Conservation (phyloP, 169 alveolate genomes). For the Condylostoma magnum region DNA sequence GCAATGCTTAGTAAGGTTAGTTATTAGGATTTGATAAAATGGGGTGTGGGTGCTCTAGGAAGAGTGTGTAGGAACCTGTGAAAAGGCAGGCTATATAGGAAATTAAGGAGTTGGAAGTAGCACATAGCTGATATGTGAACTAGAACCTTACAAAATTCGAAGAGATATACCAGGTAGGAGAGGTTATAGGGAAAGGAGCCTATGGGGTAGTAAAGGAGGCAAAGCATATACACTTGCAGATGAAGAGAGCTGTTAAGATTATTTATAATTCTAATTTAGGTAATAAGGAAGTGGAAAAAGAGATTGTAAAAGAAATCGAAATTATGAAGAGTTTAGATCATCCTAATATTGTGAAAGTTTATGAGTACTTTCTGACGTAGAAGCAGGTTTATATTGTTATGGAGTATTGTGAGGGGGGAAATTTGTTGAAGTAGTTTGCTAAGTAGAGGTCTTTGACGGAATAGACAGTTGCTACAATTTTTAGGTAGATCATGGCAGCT, state of each 20-base stretch:
- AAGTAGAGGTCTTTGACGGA: too few species aligned
- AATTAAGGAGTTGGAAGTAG: too few species aligned
- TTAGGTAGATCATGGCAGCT: too few species aligned
- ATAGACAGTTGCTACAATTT: too few species aligned
- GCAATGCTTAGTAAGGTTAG: too few species aligned
- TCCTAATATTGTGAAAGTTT: constrained; percentile 65
- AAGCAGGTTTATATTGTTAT: constrained; percentile 59
- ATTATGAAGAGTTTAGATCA: not conserved
- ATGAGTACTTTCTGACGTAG: constrained; percentile 66
- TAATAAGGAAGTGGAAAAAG: not conserved
- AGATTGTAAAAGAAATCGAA: not conserved
- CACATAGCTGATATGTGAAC: too few species aligned
- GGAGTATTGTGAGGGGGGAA: constrained; percentile 45
- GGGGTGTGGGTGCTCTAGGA: constrained; percentile 35
- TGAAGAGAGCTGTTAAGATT: not conserved
- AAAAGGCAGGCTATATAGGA: constrained; percentile 26
- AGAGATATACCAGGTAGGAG: not conserved
- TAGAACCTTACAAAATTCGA: too few species aligned
- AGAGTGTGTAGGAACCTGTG: constrained; percentile 32
- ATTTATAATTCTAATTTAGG: not conserved
- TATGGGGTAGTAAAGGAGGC: constrained; percentile 64
- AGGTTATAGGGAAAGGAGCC: constrained; percentile 55
- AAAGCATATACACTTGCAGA: constrained; percentile 18
- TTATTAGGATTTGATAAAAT: too few species aligned
- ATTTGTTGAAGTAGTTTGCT: too few species aligned